A percentile compares a stretch with the other conserved stretches of the same genome.
These are phyloP conservation scores for Cinnamomum micranthum DNA, from an alignment of 164 flowering plant species.

Conservation along the genomic window DNA sequence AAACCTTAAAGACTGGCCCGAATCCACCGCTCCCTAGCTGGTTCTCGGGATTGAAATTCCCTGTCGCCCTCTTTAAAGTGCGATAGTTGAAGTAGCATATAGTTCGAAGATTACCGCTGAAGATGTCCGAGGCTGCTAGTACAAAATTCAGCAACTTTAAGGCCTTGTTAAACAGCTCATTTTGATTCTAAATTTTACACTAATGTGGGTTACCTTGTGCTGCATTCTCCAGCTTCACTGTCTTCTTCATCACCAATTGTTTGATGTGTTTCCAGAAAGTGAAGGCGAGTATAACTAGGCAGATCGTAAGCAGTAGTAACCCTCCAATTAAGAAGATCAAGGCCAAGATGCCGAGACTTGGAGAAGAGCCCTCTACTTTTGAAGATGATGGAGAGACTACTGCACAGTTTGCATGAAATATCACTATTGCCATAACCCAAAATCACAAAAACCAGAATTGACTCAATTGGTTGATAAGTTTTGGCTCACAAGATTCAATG, in stretches of 20 bases:
- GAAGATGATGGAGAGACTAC: conserved; percentile 22
- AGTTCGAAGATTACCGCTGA: conserved; percentile 49
- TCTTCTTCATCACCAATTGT: conserved; percentile 17
- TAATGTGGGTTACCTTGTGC: conserved; percentile 21
- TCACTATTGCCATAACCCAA: not conserved
- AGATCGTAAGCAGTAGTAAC: conserved; percentile 25
- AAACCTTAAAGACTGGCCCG: conserved; percentile 66
- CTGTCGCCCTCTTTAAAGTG: conserved; percentile 62
- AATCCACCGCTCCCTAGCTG: conserved; percentile 72
- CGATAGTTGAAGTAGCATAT: conserved; percentile 44
- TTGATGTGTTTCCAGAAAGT: conserved; percentile 28
- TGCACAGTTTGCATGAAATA: conserved; percentile 1
- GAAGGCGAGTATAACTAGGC: conserved; percentile 32
- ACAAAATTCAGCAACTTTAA: not conserved
- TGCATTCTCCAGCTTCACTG: conserved; percentile 9
- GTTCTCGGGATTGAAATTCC: conserved; percentile 47
- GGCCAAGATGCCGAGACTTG: conserved; percentile 8
- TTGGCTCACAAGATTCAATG: no score
- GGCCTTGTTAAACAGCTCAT: not conserved
- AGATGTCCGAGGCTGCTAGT: conserved; percentile 29
- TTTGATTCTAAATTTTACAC: not conserved
- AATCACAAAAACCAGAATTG: not conserved
- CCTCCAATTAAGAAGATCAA: conserved; percentile 45
- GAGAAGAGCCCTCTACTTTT: conserved; percentile 5
- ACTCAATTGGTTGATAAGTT: not conserved